Evolutionary conservation across 2,329 filamentous ascomycete species (phyloP).

Genomic region (Talaromyces sp.): DNA sequence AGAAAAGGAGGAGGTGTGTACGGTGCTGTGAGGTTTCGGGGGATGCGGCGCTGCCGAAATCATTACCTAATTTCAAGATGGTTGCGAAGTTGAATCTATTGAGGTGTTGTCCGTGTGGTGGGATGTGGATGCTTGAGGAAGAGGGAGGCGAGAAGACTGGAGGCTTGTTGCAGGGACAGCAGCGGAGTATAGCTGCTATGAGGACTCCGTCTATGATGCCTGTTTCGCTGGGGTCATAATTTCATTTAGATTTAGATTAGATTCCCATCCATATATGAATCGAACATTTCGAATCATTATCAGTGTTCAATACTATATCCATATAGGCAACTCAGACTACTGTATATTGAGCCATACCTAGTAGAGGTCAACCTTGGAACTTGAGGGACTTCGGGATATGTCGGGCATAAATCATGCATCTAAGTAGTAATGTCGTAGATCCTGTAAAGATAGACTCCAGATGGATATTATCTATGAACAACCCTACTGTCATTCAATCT

Average conservation of each 20-base stretch:
- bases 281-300: no score
- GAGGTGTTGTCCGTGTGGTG: constrained; percentile 45
- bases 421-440: no score
- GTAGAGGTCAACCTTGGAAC: no score
- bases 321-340: no score
- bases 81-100: constrained; percentile 41
- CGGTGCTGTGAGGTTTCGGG: constrained; percentile 69
- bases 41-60: constrained; percentile 52
- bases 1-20: constrained; percentile 53
- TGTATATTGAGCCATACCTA: no score
- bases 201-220: constrained; percentile 17
- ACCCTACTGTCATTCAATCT: not conserved
- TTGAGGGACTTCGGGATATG: no score
- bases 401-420: no score
- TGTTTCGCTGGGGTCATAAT: constrained; percentile 3
- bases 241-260: no score
- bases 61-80: constrained; percentile 40
- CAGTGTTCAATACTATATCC: no score
- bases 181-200: not conserved
- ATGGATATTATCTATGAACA: no score
- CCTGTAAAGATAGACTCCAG: no score
- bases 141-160: constrained; percentile 8
- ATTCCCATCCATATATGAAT: not conserved
- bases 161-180: not conserved
- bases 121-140: constrained; percentile 42